Evolutionary conservation across 192 early-diverging fungal species (phyloP), one percentile per base, ranked within the genome.

Genomic region (Backusella tarrabulga): DNA sequence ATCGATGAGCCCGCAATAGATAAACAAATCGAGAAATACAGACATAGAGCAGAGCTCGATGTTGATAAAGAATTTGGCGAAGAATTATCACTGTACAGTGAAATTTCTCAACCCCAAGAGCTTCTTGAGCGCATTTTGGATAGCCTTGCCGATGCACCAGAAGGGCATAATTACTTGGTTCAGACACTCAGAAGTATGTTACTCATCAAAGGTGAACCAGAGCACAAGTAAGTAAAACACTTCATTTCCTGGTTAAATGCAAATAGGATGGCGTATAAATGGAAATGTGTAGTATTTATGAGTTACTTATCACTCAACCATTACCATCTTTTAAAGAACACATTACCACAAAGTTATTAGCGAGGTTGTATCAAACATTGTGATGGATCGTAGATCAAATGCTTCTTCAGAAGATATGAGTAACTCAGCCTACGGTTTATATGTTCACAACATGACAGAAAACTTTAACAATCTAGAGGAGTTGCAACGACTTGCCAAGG

Each of bases 381-480:
- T 95, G 17, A 87, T 94, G 81, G 92, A 95, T 73, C 86, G 92
- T 7, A 87, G 89, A 67, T 73, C 79, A 15, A 80, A 79, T 4
- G 46, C 67, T 3, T 42, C 52, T 15, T 72, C 76, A 11, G 90
- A 91, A 26, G 86, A 89, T 36, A 90, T 92, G 75, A 84, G 86
- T 12, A 34, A 23, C 26, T 83, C 87, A 74, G 87, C 87, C 68
- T 88, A 89, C 46, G 90, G 92, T 14, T 80, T 92, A 5, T 90
- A 90, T 69, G 92, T 95, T 6, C 89, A 86, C 34, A 88, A 89
- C 11, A 87, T 95, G n/a, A 86, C 93, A 34, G 87, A 88, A 76
- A 91, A 91, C 77, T 91, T 95, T 63, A 90, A 90, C 3, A 91
- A 95, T 74, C 87, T 93, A 77, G 93, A 95, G 74, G 88, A 90